phyloP scores from a whole-genome alignment of 176 grass and related monocot genomes.

The Luzula sylvatica region DNA sequence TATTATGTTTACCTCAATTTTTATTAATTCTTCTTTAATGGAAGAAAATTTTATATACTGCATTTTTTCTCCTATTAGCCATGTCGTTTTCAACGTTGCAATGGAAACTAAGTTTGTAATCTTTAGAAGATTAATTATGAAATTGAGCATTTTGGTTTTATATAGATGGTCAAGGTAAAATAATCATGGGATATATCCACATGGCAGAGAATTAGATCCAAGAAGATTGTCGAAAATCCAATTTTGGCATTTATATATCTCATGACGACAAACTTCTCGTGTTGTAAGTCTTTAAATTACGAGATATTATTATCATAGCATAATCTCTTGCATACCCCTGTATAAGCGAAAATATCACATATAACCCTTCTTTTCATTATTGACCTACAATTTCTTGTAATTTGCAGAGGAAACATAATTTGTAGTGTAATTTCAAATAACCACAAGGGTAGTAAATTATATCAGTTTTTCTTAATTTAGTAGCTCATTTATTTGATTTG shows the following conservation, averaged over 20 bases:
- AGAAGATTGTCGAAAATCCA: constrained; percentile 61
- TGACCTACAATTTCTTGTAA: constrained; percentile 17
- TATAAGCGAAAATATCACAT: neutral
- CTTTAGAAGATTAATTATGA: constrained; percentile 13
- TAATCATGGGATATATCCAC: constrained; percentile 80
- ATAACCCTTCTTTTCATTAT: no score
- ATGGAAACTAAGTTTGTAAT: constrained; percentile 56
- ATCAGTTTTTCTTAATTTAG: no score
- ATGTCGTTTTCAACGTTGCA: constrained; percentile 50
- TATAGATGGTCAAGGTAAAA: constrained; percentile 68
- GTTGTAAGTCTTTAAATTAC: constrained; percentile 41
- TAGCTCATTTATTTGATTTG: no score
- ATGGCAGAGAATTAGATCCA: constrained; percentile 66
- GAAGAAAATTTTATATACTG: constrained; percentile 92
- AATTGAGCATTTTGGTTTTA: no score
- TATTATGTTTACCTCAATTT: neutral
- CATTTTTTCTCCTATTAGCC: constrained; percentile 48
- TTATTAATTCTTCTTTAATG: constrained; percentile 31
- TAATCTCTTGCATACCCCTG: neutral
- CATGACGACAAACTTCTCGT: constrained; percentile 52
- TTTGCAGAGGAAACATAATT: constrained; percentile 56
- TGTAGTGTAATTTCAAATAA: no score
- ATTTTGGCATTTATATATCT: constrained; percentile 83
- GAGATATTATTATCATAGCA: no score
- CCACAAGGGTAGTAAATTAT: no score